These are phyloP conservation scores for Gypsophila paniculata DNA, from an alignment of 179 eudicot genomes.

Conservation along the genomic window DNA sequence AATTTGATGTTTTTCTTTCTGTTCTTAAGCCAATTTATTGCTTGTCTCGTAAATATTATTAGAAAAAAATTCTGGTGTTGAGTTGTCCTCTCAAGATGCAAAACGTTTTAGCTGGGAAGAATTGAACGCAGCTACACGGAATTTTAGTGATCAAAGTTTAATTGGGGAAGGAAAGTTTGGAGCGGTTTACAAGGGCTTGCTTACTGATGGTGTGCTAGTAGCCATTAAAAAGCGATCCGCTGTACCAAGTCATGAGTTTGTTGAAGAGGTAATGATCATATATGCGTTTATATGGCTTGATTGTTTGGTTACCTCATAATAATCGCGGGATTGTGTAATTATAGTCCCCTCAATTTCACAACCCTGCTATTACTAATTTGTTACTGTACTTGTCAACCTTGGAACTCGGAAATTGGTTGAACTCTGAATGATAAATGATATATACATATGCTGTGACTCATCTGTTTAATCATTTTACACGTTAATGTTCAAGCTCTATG, in stretches of 20 bases:
- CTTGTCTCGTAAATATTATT: constrained; percentile 23
- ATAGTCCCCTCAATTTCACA: background rate
- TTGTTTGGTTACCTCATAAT: background rate
- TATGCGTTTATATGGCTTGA: background rate
- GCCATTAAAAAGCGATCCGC: constrained; percentile 76
- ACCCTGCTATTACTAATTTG: constrained; percentile 1
- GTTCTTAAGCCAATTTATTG: constrained; percentile 9
- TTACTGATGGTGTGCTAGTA: constrained; percentile 84
- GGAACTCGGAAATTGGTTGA: background rate
- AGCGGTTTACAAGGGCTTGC: constrained; percentile 88
- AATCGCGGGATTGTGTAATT: background rate
- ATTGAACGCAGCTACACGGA: constrained; percentile 61
- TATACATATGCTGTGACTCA: background rate
- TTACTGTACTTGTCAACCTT: background rate
- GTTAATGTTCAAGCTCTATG: background rate
- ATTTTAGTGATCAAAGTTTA: constrained; percentile 64
- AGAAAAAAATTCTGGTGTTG: constrained; percentile 52
- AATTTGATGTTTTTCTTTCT: background rate
- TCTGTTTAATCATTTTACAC: background rate
- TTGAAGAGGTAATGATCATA: constrained; percentile 67
- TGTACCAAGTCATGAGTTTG: constrained; percentile 69
- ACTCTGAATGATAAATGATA: background rate
- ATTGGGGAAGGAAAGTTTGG: constrained; percentile 97
- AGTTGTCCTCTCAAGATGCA: constrained; percentile 66
- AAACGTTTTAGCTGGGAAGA: constrained; percentile 70